Conservation (phyloP, 129 eudicot genomes). For the Heracleum sosnowskyi region DNA sequence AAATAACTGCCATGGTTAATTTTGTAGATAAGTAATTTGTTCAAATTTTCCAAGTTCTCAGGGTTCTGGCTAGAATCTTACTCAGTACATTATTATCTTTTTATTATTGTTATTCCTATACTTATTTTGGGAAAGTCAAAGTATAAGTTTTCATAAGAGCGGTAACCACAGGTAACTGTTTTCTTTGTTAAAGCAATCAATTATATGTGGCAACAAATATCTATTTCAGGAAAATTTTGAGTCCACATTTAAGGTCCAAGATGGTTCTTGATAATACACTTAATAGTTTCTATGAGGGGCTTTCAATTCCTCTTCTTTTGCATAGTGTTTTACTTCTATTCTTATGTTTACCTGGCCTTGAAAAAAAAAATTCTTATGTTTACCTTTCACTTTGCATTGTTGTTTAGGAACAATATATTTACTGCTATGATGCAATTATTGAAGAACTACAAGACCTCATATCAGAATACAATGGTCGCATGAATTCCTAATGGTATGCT, state of each 20-base stretch:
- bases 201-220: not conserved
- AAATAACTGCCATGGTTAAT: not conserved
- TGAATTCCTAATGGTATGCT: slow-evolving; percentile 27
- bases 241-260: not conserved
- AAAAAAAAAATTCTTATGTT: not conserved
- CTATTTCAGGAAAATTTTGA: not conserved
- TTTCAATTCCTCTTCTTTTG: not conserved
- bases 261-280: not conserved
- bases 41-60: not conserved
- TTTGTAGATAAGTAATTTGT: not conserved
- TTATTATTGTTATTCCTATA: not conserved
- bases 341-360: slow-evolving; percentile 2
- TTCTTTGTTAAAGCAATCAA: not conserved
- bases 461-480: slow-evolving; percentile 26
- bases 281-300: not conserved
- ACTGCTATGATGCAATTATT: slow-evolving; percentile 70
- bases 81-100: not conserved
- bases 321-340: not conserved
- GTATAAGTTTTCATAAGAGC: not conserved
- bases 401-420: slow-evolving; percentile 68
- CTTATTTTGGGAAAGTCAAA: not conserved
- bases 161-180: not conserved
- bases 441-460: slow-evolving; percentile 74
- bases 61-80: not conserved
- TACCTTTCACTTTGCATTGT: slow-evolving; percentile 5